Evolutionary conservation across 345 rosid genomes (phyloP).

Genomic region (Rhodomyrtus tomentosa): DNA sequence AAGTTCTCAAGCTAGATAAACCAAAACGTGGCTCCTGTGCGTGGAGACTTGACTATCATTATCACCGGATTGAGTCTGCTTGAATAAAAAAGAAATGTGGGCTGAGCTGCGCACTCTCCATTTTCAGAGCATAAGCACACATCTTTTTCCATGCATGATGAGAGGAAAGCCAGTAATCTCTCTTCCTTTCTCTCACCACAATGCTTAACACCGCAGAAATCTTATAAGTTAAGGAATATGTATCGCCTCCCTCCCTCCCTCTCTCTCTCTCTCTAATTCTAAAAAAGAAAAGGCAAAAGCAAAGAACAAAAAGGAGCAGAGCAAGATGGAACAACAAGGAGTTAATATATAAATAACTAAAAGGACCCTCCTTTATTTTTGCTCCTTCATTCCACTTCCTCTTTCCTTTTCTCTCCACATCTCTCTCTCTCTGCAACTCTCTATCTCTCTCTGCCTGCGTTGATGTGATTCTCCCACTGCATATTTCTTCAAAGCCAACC

Average conservation of each 20-base stretch:
- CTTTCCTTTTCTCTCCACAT: conserved; percentile 10
- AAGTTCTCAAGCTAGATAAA: not conserved
- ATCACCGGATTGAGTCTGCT: not conserved
- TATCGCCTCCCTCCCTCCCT: not conserved
- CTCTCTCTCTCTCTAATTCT: conserved; percentile 21
- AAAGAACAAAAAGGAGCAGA: conserved; percentile 48
- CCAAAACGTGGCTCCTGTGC: not conserved
- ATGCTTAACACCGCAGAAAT: conserved; percentile 8
- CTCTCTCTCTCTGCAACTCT: not conserved
- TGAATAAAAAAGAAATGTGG: not conserved
- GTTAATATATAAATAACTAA: conserved; percentile 7
- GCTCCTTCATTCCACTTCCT: conserved; percentile 3
- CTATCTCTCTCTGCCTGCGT: conserved; percentile 29
- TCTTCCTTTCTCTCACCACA: not conserved
- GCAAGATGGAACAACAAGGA: conserved; percentile 7
- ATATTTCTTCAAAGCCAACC: conserved; percentile 17
- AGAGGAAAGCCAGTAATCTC: conserved; percentile 2
- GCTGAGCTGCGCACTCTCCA: not conserved
- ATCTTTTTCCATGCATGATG: not conserved
- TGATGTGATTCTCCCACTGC: conserved; percentile 8
- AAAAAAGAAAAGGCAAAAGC: no score
- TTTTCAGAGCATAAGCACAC: not conserved
- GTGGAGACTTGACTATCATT: not conserved
- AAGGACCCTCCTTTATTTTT: conserved; percentile 52
- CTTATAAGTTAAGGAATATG: conserved; percentile 36